A percentile compares a stretch with the other conserved stretches of the same genome.
These are phyloP conservation scores for Drosera capensis DNA, from an alignment of 148 eudicot species.

Conservation along the genomic window DNA sequence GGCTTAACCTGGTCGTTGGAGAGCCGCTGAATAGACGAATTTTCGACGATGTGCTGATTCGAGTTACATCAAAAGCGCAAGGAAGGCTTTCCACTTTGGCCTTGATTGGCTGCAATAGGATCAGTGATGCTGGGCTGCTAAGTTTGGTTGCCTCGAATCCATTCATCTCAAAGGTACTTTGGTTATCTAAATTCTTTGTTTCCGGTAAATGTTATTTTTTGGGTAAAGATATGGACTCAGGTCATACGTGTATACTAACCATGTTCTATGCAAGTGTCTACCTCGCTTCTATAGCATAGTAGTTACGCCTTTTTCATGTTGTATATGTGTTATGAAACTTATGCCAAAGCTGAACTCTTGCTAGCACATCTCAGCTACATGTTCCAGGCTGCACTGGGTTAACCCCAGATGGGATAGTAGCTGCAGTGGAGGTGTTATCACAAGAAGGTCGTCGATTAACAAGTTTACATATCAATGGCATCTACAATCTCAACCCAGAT, in stretches of 20 bases:
- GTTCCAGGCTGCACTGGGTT: constrained; percentile 55
- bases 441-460: constrained; percentile 9
- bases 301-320: too few species aligned
- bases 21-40: constrained; percentile 28
- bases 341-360: not conserved
- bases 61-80: constrained; percentile 30
- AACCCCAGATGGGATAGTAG: constrained; percentile 45
- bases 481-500: constrained; percentile 34
- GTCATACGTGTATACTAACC: too few species aligned
- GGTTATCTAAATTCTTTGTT: not conserved
- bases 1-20: constrained; percentile 44
- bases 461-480: constrained; percentile 37
- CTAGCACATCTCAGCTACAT: constrained; percentile 34
- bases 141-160: constrained; percentile 37
- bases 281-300: too few species aligned
- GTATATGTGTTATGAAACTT: too few species aligned
- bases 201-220: not conserved
- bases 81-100: constrained; percentile 47
- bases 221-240: too few species aligned
- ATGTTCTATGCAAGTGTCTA: too few species aligned
- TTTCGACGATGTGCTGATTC: constrained; percentile 25
- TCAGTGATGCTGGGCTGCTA: constrained; percentile 48
- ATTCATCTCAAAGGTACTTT: constrained; percentile 40
- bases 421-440: constrained; percentile 24
- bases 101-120: constrained; percentile 31